Evolutionary conservation across 176 grass and related monocot genomes (phyloP).

Genomic region (Otatea glauca): DNA sequence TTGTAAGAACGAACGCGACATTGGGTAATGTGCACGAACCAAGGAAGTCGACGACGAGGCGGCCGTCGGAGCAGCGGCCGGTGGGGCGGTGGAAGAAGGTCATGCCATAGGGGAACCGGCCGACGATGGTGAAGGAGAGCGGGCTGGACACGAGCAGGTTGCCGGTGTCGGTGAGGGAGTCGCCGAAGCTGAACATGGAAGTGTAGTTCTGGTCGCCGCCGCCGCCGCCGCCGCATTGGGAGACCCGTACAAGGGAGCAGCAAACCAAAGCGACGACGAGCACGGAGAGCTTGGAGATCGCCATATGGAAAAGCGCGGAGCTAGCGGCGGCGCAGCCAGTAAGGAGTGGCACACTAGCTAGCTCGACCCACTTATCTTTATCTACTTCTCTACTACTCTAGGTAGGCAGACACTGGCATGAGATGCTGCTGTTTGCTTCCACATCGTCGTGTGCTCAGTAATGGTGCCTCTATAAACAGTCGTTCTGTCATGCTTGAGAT

Average conservation of each 20-base stretch:
- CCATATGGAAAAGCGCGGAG: slow-evolving; percentile 56
- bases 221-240: slow-evolving; percentile 22
- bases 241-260: slow-evolving; percentile 41
- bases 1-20: neutral
- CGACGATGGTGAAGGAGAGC: slow-evolving; percentile 64
- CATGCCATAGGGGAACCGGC: slow-evolving; percentile 82
- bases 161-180: slow-evolving; percentile 83
- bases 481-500: slow-evolving; percentile 36
- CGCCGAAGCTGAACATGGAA: slow-evolving; percentile 85
- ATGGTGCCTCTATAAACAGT: slow-evolving; percentile 39
- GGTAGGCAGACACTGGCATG: neutral
- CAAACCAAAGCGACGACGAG: slow-evolving; percentile 46
- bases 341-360: neutral
- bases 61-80: slow-evolving; percentile 84
- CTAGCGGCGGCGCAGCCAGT: neutral
- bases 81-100: slow-evolving; percentile 85
- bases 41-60: slow-evolving; percentile 84
- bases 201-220: slow-evolving; percentile 60
- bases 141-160: slow-evolving; percentile 63
- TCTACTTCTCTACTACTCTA: neutral
- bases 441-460: slow-evolving; percentile 18
- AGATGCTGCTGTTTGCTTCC: slow-evolving; percentile 29
- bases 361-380: slow-evolving; percentile 21
- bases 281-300: slow-evolving; percentile 33
- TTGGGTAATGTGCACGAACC: slow-evolving; percentile 32